These are phyloP conservation scores for Xenoacremonium recifei DNA, from an alignment of 2,329 filamentous ascomycete species.

Conservation along the genomic window DNA sequence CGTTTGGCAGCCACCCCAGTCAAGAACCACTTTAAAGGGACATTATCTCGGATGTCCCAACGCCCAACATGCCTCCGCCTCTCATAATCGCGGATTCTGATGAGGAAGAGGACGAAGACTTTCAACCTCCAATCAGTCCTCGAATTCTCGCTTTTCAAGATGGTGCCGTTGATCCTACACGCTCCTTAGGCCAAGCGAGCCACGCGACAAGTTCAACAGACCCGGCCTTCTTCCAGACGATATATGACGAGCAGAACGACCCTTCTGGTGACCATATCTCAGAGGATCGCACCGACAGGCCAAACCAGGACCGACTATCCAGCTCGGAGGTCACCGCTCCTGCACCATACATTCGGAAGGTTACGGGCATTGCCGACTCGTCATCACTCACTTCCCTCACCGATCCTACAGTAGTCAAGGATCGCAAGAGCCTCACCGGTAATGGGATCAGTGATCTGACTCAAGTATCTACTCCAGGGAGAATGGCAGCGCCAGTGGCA, in stretches of 20 bases:
- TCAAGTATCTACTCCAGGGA: constrained; percentile 32
- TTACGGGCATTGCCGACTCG: constrained; percentile 24
- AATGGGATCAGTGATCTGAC: constrained; percentile 26
- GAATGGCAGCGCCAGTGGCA: constrained; percentile 19
- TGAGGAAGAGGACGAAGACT: constrained; percentile 32
- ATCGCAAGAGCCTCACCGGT: constrained; percentile 9
- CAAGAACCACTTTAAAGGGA: constrained; percentile 6
- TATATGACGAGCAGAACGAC: constrained; percentile 47
- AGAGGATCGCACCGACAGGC: constrained; percentile 7
- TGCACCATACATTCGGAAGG: constrained; percentile 25
- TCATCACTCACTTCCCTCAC: constrained; percentile 26
- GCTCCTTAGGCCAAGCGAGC: constrained; percentile 25
- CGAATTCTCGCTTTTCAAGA: constrained; percentile 4
- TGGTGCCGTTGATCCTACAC: constrained; percentile 7
- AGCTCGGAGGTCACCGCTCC: constrained; percentile 26
- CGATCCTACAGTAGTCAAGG: constrained; percentile 23
- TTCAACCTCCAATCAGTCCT: constrained; percentile 15
- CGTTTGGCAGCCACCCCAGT: too few relatives aligned
- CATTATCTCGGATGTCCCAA: constrained; percentile 1
- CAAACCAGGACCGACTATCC: constrained; percentile 11
- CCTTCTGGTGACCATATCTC: constrained; percentile 23
- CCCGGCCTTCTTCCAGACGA: constrained; percentile 43
- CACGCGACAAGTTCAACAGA: constrained; percentile 44
- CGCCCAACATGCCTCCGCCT: constrained; percentile 18
- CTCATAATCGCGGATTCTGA: constrained; percentile 39